These are phyloP conservation scores for Phyllostachys edulis DNA, from an alignment of 176 grass and related monocot genomes.

Conservation along the genomic window DNA sequence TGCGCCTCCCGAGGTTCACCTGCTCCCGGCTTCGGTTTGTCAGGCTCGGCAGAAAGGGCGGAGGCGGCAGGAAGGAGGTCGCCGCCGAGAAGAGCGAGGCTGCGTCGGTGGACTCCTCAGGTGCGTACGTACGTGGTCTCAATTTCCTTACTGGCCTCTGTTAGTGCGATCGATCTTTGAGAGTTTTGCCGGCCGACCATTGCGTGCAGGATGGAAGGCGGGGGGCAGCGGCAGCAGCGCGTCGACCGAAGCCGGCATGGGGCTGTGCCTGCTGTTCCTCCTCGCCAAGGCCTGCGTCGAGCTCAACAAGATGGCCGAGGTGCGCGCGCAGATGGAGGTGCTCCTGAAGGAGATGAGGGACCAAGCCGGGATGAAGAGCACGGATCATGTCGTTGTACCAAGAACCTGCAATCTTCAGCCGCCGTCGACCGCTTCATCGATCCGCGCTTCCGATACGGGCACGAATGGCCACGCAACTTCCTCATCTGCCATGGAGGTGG, in stretches of 20 bases:
- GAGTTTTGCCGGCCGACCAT: background rate
- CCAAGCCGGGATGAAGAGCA: constrained; percentile 23
- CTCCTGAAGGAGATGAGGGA: constrained; percentile 47
- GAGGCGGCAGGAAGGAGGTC: background rate
- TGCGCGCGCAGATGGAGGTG: constrained; percentile 59
- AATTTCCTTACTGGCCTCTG: background rate
- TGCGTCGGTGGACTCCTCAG: background rate
- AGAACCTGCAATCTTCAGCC: background rate
- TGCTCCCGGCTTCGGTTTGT: constrained; percentile 36
- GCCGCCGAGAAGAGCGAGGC: constrained; percentile 9
- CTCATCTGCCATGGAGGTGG: background rate
- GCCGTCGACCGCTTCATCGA: background rate
- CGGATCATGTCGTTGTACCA: background rate
- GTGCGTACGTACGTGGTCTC: background rate
- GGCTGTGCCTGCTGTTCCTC: constrained; percentile 43
- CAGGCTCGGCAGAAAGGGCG: constrained; percentile 5
- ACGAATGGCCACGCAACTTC: background rate
- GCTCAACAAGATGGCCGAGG: constrained; percentile 59
- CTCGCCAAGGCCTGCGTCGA: constrained; percentile 47
- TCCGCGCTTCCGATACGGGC: background rate
- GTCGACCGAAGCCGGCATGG: constrained; percentile 35
- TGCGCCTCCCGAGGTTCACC: constrained; percentile 44
- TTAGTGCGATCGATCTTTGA: background rate
- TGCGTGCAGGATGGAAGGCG: background rate
- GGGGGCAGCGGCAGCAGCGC: background rate